These are phyloP conservation scores for Ramaria sp. DNA, from an alignment of 768 basidiomycete genomes.

Conservation along the genomic window DNA sequence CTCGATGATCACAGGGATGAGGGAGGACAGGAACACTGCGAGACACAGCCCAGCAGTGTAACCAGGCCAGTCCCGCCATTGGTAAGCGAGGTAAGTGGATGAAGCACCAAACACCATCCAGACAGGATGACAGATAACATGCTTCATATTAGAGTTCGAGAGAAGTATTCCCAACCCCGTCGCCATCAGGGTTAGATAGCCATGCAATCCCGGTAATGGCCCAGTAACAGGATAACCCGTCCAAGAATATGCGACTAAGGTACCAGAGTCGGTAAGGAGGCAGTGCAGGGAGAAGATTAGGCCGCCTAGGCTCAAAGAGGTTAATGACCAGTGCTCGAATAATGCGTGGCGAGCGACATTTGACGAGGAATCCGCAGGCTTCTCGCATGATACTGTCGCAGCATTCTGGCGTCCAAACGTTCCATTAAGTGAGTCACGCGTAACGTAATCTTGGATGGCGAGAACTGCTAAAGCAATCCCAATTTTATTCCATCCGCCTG, in stretches of 20 bases:
- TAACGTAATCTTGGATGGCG: slow-evolving; percentile 45
- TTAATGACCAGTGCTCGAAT: slow-evolving; percentile 21
- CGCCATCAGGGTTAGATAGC: slow-evolving; percentile 53
- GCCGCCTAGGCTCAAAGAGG: slow-evolving; percentile 51
- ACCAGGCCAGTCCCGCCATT: slow-evolving; percentile 54
- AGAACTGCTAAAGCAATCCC: slow-evolving; percentile 48
- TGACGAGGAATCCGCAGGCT: neutral
- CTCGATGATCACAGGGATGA: slow-evolving; percentile 43
- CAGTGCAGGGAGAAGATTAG: slow-evolving; percentile 65
- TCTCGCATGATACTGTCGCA: neutral
- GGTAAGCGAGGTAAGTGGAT: slow-evolving; percentile 45
- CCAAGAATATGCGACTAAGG: slow-evolving; percentile 82
- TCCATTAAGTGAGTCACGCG: slow-evolving; percentile 23
- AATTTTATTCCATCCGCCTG: slow-evolving; percentile 60
- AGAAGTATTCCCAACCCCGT: slow-evolving; percentile 47
- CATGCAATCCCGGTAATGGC: slow-evolving; percentile 62
- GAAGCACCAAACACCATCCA: slow-evolving; percentile 47
- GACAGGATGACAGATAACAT: slow-evolving; percentile 30
- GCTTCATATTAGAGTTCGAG: slow-evolving; percentile 13
- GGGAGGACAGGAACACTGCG: slow-evolving; percentile 51
- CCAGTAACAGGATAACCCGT: slow-evolving; percentile 72
- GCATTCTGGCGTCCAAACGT: neutral
- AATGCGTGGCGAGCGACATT: neutral
- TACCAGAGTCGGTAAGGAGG: slow-evolving; percentile 63
- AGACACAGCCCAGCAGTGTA: slow-evolving; percentile 51